A percentile compares a stretch with the other conserved stretches of the same genome.
phyloP scores from a whole-genome alignment of 768 basidiomycete species.

The Hortiboletus campestris region DNA sequence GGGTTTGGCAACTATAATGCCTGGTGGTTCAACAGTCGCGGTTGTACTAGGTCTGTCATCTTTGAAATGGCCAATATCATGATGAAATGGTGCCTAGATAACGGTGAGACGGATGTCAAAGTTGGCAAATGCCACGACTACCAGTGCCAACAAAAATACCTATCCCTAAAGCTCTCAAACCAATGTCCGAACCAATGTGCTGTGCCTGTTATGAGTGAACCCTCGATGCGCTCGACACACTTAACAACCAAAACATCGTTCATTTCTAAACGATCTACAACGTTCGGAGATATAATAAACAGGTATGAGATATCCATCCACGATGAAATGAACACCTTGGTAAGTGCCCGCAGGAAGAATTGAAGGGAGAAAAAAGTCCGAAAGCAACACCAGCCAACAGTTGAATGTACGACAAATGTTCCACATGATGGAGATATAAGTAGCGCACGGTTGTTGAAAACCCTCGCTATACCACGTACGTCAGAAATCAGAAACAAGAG shows the following conservation, averaged over 20 bases:
- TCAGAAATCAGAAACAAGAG: background rate
- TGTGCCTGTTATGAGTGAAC: too few species aligned
- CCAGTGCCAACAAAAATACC: too few species aligned
- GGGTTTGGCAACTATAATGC: too few species aligned
- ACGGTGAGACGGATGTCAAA: too few species aligned
- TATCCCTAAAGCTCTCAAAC: too few species aligned
- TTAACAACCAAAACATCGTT: background rate
- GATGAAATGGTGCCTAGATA: too few species aligned
- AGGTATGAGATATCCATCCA: background rate
- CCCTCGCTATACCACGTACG: background rate
- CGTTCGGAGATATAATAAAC: background rate
- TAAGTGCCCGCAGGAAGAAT: background rate
- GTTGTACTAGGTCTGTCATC: too few species aligned
- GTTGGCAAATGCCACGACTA: too few species aligned
- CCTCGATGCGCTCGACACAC: background rate
- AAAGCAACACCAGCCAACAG: constrained; percentile 1
- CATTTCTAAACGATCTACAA: constrained; percentile 4
- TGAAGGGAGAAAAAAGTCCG: background rate
- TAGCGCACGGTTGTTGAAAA: constrained; percentile 22
- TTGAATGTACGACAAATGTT: constrained; percentile 13
- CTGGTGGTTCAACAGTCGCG: too few species aligned
- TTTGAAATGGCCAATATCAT: too few species aligned
- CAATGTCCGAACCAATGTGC: too few species aligned
- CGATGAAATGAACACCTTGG: background rate
- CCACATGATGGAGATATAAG: background rate